Evolutionary conservation across 495 filamentous ascomycete genomes (phyloP).

Genomic region (Astrothelium macrocarpum): DNA sequence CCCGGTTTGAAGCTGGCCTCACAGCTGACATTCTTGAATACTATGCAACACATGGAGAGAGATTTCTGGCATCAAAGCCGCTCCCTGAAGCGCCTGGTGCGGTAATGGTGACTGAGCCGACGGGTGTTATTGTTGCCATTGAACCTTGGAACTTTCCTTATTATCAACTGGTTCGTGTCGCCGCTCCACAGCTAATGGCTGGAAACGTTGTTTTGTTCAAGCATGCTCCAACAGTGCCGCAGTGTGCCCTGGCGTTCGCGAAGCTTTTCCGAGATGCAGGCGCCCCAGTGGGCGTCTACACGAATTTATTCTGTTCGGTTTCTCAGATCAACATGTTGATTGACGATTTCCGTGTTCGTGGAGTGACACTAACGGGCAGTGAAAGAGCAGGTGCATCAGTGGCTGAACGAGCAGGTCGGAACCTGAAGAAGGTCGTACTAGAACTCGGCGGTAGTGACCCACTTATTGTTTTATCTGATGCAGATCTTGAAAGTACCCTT

Average conservation of each 20-base stretch:
- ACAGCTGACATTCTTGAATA: not conserved
- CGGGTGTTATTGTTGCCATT: not conserved
- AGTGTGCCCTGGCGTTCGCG: not conserved
- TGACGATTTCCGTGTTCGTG: not conserved
- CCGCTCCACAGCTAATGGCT: not conserved
- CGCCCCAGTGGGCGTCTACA: not conserved
- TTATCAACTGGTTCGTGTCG: not conserved
- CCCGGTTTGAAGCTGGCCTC: not conserved
- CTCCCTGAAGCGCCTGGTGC: not conserved
- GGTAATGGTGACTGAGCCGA: not conserved
- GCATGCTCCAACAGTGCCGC: not conserved
- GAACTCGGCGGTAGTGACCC: slow-evolving; percentile 20
- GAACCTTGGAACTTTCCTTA: not conserved
- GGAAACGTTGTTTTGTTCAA: not conserved
- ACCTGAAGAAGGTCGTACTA: slow-evolving; percentile 20
- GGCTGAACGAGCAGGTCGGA: not conserved
- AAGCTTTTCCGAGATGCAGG: not conserved
- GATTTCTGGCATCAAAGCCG: not conserved
- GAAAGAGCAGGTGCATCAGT: not conserved
- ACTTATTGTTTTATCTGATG: slow-evolving; percentile 21
- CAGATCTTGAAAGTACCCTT: slow-evolving; percentile 17
- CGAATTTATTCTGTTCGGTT: not conserved
- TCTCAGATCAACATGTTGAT: not conserved
- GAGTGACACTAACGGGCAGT: not conserved
- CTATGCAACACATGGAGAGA: not conserved